These are phyloP conservation scores for Botrytis sinoallii DNA, from an alignment of 2,329 filamentous ascomycete species.

Conservation along the genomic window DNA sequence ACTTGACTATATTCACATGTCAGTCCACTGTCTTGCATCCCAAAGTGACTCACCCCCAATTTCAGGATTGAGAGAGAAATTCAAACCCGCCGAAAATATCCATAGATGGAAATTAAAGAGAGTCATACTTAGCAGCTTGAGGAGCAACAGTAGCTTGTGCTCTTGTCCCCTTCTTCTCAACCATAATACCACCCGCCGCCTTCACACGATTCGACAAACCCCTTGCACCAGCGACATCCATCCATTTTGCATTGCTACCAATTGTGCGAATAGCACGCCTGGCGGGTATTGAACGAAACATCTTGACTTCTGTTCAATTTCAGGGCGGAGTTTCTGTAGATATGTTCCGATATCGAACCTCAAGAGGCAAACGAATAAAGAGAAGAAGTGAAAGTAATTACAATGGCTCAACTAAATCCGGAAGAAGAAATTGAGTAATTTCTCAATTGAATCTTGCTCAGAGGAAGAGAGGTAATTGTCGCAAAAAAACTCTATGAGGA, in stretches of 20 bases:
- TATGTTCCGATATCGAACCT: neutral
- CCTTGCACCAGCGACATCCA: slow-evolving; percentile 8
- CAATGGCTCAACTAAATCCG: slow-evolving; percentile 15
- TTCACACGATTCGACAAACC: slow-evolving; percentile 38
- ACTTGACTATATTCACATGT: slow-evolving; percentile 43
- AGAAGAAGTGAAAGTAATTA: slow-evolving; percentile 9
- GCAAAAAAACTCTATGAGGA: neutral
- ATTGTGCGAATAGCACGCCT: slow-evolving; percentile 47
- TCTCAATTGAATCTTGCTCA: slow-evolving; percentile 13
- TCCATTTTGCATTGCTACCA: slow-evolving; percentile 32
- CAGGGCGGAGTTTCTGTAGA: neutral
- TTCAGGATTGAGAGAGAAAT: neutral
- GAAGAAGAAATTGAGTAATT: slow-evolving; percentile 9
- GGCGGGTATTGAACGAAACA: slow-evolving; percentile 51
- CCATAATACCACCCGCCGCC: slow-evolving; percentile 38
- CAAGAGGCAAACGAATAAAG: neutral
- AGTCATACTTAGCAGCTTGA: slow-evolving; percentile 31
- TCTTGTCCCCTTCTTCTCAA: slow-evolving; percentile 35
- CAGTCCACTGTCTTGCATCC: slow-evolving; percentile 1
- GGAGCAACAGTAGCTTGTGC: slow-evolving; percentile 47
- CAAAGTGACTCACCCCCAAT: neutral
- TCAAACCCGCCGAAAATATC: neutral
- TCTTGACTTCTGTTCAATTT: slow-evolving; percentile 28
- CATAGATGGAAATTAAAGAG: slow-evolving; percentile 7
- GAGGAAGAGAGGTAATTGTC: neutral